Evolutionary conservation across 2,329 filamentous ascomycete species (phyloP).

Genomic region (Chrysosporium keratinophilum): DNA sequence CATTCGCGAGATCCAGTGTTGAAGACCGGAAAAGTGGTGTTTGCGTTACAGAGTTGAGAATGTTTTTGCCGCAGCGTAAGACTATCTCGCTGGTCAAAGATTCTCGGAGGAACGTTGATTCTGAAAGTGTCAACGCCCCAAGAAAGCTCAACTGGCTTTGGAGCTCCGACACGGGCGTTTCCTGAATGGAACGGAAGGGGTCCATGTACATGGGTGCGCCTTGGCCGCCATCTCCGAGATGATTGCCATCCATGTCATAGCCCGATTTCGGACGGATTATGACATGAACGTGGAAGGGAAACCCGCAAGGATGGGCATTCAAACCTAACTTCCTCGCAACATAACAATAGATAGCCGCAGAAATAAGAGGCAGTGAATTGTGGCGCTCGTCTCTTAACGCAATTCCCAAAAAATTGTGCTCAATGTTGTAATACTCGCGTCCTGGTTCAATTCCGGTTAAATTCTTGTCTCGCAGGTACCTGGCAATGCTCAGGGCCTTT

Average conservation of each 20-base stretch:
- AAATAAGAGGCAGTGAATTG: slow-evolving; percentile 75
- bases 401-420: slow-evolving; percentile 80
- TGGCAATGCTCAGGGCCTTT: slow-evolving; percentile 57
- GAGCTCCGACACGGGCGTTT: slow-evolving; percentile 53
- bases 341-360: slow-evolving; percentile 74
- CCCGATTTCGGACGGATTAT: slow-evolving; percentile 57
- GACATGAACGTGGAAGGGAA: slow-evolving; percentile 76
- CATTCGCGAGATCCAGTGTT: slow-evolving; percentile 47
- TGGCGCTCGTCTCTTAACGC: slow-evolving; percentile 63
- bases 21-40: slow-evolving; percentile 29
- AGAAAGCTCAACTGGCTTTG: slow-evolving; percentile 49
- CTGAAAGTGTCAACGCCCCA: slow-evolving; percentile 33
- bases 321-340: slow-evolving; percentile 65
- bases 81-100: slow-evolving; percentile 58
- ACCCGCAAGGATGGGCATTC: slow-evolving; percentile 65
- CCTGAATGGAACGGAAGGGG: slow-evolving; percentile 60
- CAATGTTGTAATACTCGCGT: slow-evolving; percentile 62
- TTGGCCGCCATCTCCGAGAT: slow-evolving; percentile 16
- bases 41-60: slow-evolving; percentile 59
- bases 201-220: slow-evolving; percentile 66
- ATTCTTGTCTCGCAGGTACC: slow-evolving; percentile 57
- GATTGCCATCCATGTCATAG: slow-evolving; percentile 49
- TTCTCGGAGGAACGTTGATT: slow-evolving; percentile 49
- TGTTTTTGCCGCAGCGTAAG: slow-evolving; percentile 67
- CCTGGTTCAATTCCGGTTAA: slow-evolving; percentile 62